phyloP scores from a whole-genome alignment of 305 asterid species.

The Euphrasia arctica region DNA sequence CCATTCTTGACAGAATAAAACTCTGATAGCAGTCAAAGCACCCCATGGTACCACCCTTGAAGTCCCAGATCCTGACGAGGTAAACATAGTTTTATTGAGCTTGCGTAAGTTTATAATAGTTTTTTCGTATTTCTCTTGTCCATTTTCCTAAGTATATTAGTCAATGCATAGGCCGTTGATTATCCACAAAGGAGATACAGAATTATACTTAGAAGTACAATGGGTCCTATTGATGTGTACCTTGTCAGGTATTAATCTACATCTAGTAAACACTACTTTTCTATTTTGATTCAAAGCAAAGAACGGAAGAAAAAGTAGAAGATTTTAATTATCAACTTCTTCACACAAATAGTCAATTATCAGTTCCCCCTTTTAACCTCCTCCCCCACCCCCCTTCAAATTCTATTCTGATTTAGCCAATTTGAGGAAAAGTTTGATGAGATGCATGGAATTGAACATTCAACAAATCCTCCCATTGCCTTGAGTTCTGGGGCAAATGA shows the following conservation, averaged over 20 bases:
- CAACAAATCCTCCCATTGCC: constrained; percentile 47
- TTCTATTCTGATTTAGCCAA: constrained; percentile 48
- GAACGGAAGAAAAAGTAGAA: too few relatives aligned
- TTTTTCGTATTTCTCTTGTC: constrained; percentile 29
- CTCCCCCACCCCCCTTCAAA: not conserved
- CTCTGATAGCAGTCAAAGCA: constrained; percentile 95
- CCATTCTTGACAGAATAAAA: constrained; percentile 65
- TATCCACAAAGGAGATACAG: constrained; percentile 91
- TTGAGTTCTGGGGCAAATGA: constrained; percentile 69
- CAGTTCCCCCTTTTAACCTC: constrained; percentile 12
- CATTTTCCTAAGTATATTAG: constrained; percentile 7
- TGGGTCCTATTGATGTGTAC: constrained; percentile 96
- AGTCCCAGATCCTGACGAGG: constrained; percentile 99
- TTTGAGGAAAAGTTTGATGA: constrained; percentile 95
- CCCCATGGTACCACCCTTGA: constrained; percentile 98
- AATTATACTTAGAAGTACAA: constrained; percentile 94
- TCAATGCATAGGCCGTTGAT: constrained; percentile 62
- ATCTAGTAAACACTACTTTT: not conserved
- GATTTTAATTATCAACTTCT: constrained; percentile 12
- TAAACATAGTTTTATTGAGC: constrained; percentile 26
- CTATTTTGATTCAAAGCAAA: too few relatives aligned
- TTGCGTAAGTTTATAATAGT: constrained; percentile 22
- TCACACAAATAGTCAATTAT: constrained; percentile 20
- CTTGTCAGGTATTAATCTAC: constrained; percentile 73
- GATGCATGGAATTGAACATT: constrained; percentile 55